A percentile compares a stretch with the other conserved stretches of the same genome.
Evolutionary conservation across 2,329 filamentous ascomycete genomes (phyloP).

Genomic region (Hymenoscyphus fructigenus): DNA sequence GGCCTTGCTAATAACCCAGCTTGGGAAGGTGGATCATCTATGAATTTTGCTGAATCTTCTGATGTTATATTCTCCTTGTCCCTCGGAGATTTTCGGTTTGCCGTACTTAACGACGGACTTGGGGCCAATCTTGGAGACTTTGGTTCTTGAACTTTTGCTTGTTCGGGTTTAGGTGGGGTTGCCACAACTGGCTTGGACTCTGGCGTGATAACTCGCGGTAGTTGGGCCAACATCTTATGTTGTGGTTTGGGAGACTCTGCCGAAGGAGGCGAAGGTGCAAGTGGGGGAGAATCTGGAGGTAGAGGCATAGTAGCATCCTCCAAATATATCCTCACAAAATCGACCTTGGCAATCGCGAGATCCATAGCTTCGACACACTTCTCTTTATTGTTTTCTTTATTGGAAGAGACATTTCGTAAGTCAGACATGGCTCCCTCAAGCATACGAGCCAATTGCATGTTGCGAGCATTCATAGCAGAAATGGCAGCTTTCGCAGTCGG

Average conservation of each 20-base stretch:
- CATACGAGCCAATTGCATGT: slow-evolving; percentile 65
- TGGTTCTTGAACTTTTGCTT: background rate
- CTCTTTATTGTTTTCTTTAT: slow-evolving; percentile 44
- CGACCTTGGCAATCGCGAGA: slow-evolving; percentile 59
- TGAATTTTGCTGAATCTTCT: slow-evolving; percentile 1
- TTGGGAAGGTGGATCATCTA: slow-evolving; percentile 6
- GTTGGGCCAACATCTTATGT: background rate
- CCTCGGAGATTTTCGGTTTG: slow-evolving; percentile 11
- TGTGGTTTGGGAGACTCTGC: slow-evolving; percentile 1
- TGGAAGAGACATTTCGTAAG: slow-evolving; percentile 59
- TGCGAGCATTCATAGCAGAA: slow-evolving; percentile 60
- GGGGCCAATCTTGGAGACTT: background rate
- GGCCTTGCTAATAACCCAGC: slow-evolving; percentile 21
- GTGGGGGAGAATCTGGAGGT: slow-evolving; percentile 33
- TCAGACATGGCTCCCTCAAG: slow-evolving; percentile 64
- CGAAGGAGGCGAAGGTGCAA: slow-evolving; percentile 6
- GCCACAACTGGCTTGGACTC: background rate
- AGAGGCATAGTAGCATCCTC: slow-evolving; percentile 57
- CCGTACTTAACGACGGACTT: slow-evolving; percentile 2
- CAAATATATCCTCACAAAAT: slow-evolving; percentile 62
- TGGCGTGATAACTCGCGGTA: background rate
- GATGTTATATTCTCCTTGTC: slow-evolving; percentile 5
- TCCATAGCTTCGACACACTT: slow-evolving; percentile 54
- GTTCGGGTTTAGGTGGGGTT: slow-evolving; percentile 6
- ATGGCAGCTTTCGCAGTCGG: slow-evolving; percentile 41